A percentile compares a stretch with the other conserved stretches of the same genome.
These are phyloP conservation scores for Nymphaea thermarum DNA, from an alignment of 164 flowering plant species.

Conservation along the genomic window DNA sequence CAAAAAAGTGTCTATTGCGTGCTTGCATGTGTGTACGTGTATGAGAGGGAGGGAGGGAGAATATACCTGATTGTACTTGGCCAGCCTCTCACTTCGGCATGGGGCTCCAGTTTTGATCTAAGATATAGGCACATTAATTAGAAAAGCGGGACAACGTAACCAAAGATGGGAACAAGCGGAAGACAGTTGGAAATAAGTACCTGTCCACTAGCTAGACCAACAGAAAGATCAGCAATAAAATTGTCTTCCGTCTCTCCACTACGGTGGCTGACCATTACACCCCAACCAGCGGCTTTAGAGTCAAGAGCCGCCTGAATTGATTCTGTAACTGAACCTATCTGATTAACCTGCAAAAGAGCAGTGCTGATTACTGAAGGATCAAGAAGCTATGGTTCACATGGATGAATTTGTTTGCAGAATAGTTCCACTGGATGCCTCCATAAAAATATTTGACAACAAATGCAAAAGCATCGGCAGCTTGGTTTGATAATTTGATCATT, in stretches of 20 bases:
- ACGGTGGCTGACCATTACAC: slow-evolving; percentile 97
- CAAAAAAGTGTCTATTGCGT: background rate
- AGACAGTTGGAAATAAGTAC: slow-evolving; percentile 15
- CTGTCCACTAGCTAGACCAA: slow-evolving; percentile 98
- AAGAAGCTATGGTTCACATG: background rate
- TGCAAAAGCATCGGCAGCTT: background rate
- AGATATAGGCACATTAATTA: background rate
- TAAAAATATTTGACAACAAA: background rate
- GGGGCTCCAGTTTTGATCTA: slow-evolving; percentile 96
- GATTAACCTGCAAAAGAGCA: slow-evolving; percentile 66
- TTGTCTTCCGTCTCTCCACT: slow-evolving; percentile 98
- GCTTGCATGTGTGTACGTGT: background rate
- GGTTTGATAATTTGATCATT: too few relatives aligned
- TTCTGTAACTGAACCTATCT: slow-evolving; percentile 89
- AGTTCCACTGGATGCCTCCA: background rate
- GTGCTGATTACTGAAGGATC: background rate
- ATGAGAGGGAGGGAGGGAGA: background rate
- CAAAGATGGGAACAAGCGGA: background rate
- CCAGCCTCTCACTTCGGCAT: slow-evolving; percentile 86
- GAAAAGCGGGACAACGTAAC: background rate
- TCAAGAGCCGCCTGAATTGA: slow-evolving; percentile 87
- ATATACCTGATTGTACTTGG: slow-evolving; percentile 86
- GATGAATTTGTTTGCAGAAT: background rate
- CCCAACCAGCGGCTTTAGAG: slow-evolving; percentile 97
- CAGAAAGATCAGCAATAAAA: slow-evolving; percentile 94